Evolutionary conservation across 1,284 basidiomycete species (phyloP), one percentile per base, ranked within the genome.

Genomic region (Sporisorium iseilematis-ciliati): DNA sequence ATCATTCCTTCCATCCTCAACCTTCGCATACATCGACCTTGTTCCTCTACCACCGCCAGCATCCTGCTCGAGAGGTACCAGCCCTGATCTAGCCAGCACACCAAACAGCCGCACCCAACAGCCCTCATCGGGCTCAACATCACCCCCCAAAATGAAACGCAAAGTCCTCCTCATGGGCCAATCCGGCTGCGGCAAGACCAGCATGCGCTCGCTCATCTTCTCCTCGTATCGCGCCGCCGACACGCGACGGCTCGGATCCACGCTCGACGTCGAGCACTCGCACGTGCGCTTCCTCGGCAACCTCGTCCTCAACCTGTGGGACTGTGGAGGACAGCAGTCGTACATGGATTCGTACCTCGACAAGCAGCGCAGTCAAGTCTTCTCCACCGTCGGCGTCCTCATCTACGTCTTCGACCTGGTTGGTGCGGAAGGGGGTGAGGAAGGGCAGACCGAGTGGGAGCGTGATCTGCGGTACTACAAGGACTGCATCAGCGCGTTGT

Each of bases 161-260:
- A 77, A 77, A 51, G 78, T 84, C 7, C 68, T 84, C 5, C 65
- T 85, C 25, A 85, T 85, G 83, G 83, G 83, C 50, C 77, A 79
- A 42, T 84, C 77, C 84, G 88, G 88, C 25, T 88, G 87, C 65
- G 89, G 89, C 46, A 90, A 90, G 88, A 98, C 97, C 14, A 97
- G 95, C 8, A 99, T 99, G 96, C 91, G 96, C 51, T 95, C 95
- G 26, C 92, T 99, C 86, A 97, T 99, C 83, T 99, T 99, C 86
- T 95, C 95, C 42, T 95, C 96, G 84, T 95, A 96, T 82, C 92
- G 93, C 20, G 94, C 96, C 3, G 92, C 92, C 53, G 90, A 97
- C 72, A 98, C 96, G 3, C 89, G 92, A 41, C 90, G 95, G 18
- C 89, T 99, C 18, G 95, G 95, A 25, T 95, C 95, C 23, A 99